Evolutionary conservation across 2,329 filamentous ascomycete species (phyloP), one percentile per base, ranked within the genome.

Genomic region (Periconia sp.): DNA sequence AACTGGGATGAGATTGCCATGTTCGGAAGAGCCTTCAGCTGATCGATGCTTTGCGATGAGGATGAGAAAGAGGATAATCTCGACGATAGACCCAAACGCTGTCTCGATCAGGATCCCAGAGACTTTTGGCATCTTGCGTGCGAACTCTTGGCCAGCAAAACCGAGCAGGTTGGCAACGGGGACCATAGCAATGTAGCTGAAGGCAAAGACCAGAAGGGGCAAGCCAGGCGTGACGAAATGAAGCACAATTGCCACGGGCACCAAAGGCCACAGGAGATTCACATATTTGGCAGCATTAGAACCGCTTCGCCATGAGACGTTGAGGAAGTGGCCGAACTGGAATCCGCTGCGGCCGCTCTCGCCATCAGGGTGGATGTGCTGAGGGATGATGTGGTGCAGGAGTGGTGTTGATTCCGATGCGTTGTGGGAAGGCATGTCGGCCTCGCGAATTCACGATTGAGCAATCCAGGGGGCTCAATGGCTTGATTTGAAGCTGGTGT

Each of bases 21-120:
- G 62, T 35, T 67, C 65, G 16, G 61, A 66, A 11, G 69, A 71
- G 6, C 70, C 66, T n/a, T 68, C 53, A 22, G 84, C 48, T 11
- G 54, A 46, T 1, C 50, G 43, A 29, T 67, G 66, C 77, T 77
- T 78, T 28, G 72, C 68, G 40, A 94, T 78, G 25, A 94, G 72
- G 4, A 92, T 80, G 72, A 92, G 83, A 69, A 94, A 92, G 16
- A 94, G 74, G 36, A 94, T 81, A 45, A 94, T 86, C 65, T 95
- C 89, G 36, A 94, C 88, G 10, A 90, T 73, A 1, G 86, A 87
- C 1, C 86, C 87, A 41, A 90, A 69, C 0, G 75, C 74, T 1
- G 77, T 80, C 56, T 81, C 79, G 23, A 81, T 61, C 30, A 88
- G 65, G 8, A 88, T 78, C 12, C 84, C 85, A 30, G 84, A 72